A percentile compares a stretch with the other conserved stretches of the same genome.
These are phyloP conservation scores for Bipolaris oryzae DNA, from an alignment of 2,329 filamentous ascomycete genomes.

Conservation along the genomic window DNA sequence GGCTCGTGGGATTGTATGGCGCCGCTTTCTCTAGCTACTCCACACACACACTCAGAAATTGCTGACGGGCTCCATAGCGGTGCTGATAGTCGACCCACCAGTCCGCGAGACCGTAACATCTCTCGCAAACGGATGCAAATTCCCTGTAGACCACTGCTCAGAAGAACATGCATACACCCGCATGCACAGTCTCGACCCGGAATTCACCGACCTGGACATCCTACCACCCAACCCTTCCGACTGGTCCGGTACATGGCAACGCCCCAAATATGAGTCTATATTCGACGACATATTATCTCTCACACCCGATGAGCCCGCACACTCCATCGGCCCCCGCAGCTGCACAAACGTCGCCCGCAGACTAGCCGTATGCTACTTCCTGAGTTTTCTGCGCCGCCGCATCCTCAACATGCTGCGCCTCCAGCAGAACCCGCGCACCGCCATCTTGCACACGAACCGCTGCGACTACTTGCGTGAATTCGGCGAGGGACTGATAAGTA, in stretches of 20 bases:
- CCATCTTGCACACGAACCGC: not conserved
- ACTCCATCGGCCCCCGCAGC: not conserved
- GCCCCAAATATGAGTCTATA: not conserved
- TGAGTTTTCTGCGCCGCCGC: conserved; percentile 1
- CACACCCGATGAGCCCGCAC: not conserved
- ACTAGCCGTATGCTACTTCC: conserved; percentile 1
- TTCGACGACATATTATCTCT: conserved; percentile 4
- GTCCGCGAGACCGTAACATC: not conserved
- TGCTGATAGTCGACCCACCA: conserved; percentile 1
- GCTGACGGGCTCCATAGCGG: not conserved
- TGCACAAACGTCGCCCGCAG: conserved; percentile 7
- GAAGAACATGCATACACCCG: conserved; percentile 2
- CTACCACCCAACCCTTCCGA: not conserved
- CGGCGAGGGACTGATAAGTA: not conserved
- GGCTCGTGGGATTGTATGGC: conserved; percentile 12
- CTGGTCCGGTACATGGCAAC: not conserved
- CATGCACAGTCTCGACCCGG: conserved; percentile 3
- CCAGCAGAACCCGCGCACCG: not conserved
- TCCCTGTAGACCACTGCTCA: not conserved
- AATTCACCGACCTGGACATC: not conserved
- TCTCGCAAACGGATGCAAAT: not conserved
- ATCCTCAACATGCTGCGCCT: conserved; percentile 3
- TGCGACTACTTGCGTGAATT: conserved; percentile 6
- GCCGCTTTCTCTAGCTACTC: not conserved
- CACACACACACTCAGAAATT: not conserved